phyloP scores from a whole-genome alignment of 352 stramenopile species.

The Pythium biforme region DNA sequence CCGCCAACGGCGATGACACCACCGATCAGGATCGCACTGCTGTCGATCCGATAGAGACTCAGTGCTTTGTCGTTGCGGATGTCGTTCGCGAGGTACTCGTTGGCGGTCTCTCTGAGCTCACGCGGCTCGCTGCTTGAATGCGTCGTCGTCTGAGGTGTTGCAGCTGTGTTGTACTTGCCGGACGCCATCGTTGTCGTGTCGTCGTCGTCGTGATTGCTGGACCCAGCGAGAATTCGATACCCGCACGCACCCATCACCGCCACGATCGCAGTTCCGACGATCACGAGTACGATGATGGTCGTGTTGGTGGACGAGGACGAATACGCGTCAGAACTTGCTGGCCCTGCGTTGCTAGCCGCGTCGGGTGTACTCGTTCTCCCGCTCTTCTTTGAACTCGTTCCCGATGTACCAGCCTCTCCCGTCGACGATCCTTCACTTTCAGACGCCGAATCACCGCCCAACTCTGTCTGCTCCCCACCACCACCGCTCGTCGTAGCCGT shows the following conservation, averaged over 20 bases:
- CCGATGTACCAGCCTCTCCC: too few relatives aligned
- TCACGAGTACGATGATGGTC: background rate
- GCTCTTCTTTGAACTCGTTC: too few relatives aligned
- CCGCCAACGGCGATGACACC: slow-evolving; percentile 2
- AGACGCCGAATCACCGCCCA: too few relatives aligned
- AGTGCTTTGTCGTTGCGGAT: slow-evolving; percentile 7
- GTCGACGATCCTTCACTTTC: too few relatives aligned
- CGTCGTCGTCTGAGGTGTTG: background rate
- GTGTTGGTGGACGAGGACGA: background rate
- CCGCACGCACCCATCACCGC: background rate
- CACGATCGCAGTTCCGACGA: background rate
- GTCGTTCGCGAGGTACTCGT: slow-evolving; percentile 4
- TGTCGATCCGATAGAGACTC: slow-evolving; percentile 1
- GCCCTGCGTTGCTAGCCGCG: too few relatives aligned
- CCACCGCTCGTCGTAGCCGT: too few relatives aligned
- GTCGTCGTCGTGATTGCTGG: background rate
- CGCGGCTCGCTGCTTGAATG: too few relatives aligned
- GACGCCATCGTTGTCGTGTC: too few relatives aligned
- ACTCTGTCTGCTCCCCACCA: too few relatives aligned
- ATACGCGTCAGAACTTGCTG: background rate
- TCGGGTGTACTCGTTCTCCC: too few relatives aligned
- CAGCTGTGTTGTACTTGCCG: background rate
- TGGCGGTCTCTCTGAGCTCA: background rate
- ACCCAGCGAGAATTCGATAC: background rate
- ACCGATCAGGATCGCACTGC: background rate